Percentiles rank a stretch among this genome's conserved stretches.
phyloP scores from a whole-genome alignment of 1,284 basidiomycete genomes.

The Cryptococcus depauperatus region DNA sequence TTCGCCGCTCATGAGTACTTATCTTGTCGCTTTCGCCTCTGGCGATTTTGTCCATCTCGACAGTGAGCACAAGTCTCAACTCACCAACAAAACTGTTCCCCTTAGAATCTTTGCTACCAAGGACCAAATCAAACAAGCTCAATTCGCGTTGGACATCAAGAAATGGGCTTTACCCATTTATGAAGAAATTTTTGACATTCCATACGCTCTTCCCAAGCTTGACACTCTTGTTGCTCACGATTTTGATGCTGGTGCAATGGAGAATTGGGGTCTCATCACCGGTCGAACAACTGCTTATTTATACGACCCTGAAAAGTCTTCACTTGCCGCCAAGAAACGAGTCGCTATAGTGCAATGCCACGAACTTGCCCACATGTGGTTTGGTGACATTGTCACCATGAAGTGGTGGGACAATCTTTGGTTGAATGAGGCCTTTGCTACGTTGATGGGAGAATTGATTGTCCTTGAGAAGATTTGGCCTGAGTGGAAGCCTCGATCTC shows the following conservation, averaged over 20 bases:
- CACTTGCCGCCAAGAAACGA: constrained; percentile 67
- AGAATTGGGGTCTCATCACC: constrained; percentile 92
- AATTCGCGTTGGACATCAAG: constrained; percentile 78
- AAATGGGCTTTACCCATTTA: constrained; percentile 80
- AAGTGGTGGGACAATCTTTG: constrained; percentile 88
- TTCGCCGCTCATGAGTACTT: constrained; percentile 77
- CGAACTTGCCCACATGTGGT: constrained; percentile 53
- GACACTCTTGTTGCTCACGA: constrained; percentile 76
- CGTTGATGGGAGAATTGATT: constrained; percentile 76
- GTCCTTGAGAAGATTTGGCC: constrained; percentile 61
- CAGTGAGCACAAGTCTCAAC: constrained; percentile 67
- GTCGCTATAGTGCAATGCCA: constrained; percentile 62
- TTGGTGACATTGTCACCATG: constrained; percentile 87
- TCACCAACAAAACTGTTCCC: constrained; percentile 73
- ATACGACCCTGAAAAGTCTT: constrained; percentile 68
- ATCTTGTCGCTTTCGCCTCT: constrained; percentile 85
- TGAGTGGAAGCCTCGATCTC: constrained; percentile 51
- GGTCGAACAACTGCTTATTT: constrained; percentile 78
- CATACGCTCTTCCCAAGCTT: constrained; percentile 85
- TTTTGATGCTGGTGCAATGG: constrained; percentile 91
- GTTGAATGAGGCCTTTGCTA: constrained; percentile 72
- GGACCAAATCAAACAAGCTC: constrained; percentile 65
- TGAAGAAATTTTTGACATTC: constrained; percentile 83
- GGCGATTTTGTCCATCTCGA: constrained; percentile 71
- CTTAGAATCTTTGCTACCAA: constrained; percentile 84